Percentiles rank a stretch among this genome's conserved stretches.
Evolutionary conservation across 2,329 filamentous ascomycete genomes (phyloP).

Genomic region (Ophiocordyceps polyrhachis-furcata): DNA sequence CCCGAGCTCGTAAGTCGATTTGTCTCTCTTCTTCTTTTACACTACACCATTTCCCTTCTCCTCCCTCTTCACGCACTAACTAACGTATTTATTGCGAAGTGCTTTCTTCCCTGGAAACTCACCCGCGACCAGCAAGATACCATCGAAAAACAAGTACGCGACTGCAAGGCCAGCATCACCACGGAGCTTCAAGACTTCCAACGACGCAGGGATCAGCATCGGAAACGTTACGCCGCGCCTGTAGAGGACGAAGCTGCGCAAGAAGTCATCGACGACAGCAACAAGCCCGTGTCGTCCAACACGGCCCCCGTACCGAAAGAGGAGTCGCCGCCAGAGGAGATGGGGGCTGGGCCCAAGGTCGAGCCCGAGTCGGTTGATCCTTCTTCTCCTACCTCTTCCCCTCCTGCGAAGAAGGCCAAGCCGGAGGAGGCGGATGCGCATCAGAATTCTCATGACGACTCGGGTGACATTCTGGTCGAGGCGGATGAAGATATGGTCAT

Average conservation of each 20-base stretch:
- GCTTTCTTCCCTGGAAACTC: constrained; percentile 70
- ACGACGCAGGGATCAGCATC: constrained; percentile 21
- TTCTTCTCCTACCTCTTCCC: background rate
- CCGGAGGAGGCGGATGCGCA: constrained; percentile 4
- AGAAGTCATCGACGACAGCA: constrained; percentile 6
- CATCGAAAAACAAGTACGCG: constrained; percentile 52
- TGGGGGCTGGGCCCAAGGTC: background rate
- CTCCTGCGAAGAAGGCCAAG: background rate
- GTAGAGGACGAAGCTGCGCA: constrained; percentile 3
- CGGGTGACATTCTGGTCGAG: constrained; percentile 61
- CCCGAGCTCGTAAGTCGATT: constrained; percentile 52
- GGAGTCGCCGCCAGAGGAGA: background rate
- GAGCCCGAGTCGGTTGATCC: background rate
- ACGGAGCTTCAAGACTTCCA: constrained; percentile 48
- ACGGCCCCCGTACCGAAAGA: background rate
- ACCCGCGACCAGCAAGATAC: constrained; percentile 47
- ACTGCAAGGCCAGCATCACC: constrained; percentile 43
- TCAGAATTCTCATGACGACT: constrained; percentile 43
- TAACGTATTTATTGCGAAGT: constrained; percentile 30
- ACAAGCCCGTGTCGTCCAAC: constrained; percentile 1
- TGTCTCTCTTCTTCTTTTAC: background rate
- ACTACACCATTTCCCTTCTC: too few species aligned
- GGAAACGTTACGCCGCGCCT: constrained; percentile 9
- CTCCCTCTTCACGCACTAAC: background rate
- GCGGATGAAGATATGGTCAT: constrained; percentile 83